Base-by-base conservation (phyloP, 495 filamentous ascomycete genomes). In the Podospora appendiculata region DNA sequence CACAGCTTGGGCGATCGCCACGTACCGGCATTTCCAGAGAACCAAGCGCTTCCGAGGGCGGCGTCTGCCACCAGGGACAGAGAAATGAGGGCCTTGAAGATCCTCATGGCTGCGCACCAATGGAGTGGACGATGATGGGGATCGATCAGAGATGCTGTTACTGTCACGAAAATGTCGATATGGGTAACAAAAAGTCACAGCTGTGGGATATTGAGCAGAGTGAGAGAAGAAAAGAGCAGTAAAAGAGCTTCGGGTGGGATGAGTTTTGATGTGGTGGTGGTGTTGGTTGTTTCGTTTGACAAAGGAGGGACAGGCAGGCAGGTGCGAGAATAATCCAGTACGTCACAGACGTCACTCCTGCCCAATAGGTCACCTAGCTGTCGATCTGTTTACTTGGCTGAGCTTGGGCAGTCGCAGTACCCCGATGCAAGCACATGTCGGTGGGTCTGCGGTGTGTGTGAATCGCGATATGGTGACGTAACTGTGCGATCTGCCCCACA, bases 21-120 rank as follows among this genome's bases (percentile, higher is more conserved):
- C 84, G 47, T 69, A 92, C 89, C 84, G 67, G 89, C 79, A 71
- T 88, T 91, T 25, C 25, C 25, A 55, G 79, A 82, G 64, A 90
- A 89, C 89, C 89, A 93, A 61, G 67, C 84, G 59, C 80, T 85
- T 45, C 80, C 88, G 52, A 86, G 74, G 34, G 82, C 79, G 45
- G 71, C 77, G 62, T 89, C 81, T 44, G 84, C 80, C 52, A 85
- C 84, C 19, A 94, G 74, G 58, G 79, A 80, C 54, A 89, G 71
- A 60, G 90, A 72, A 58, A 92, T 69, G 70, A 87, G 67, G 58
- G 79, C 78, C 55, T 79, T 75, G 58, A 86, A 74, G 69, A 90
- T 76, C 79, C 82, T 92, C 89, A 95, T 95, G 2, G 25, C 25
- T 2, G 25, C 25, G 25, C 25, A 25, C 25, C 25, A 25, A 25